Evolutionary conservation across 331 rosid species (phyloP).

Genomic region (Stylosanthes scabra): DNA sequence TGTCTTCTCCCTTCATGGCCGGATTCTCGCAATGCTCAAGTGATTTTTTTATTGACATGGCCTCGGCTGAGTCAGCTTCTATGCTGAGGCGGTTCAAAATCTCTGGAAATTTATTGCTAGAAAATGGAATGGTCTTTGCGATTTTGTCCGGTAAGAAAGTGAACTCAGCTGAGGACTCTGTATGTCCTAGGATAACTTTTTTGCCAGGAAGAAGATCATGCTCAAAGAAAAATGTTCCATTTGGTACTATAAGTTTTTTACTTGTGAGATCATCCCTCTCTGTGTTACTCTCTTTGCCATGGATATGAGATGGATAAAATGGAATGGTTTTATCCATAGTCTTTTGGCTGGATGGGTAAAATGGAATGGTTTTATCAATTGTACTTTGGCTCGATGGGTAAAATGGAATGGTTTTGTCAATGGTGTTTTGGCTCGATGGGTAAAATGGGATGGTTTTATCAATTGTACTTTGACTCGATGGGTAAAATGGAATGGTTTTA

Average conservation of each 20-base stretch:
- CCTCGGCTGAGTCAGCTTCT: constrained; percentile 20
- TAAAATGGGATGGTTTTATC: too few relatives aligned
- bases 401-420: too few relatives aligned
- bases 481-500: too few relatives aligned
- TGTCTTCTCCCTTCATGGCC: background rate
- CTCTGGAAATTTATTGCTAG: background rate
- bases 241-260: background rate
- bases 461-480: too few relatives aligned
- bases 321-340: too few relatives aligned
- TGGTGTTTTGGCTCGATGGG: too few relatives aligned
- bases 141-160: constrained; percentile 28
- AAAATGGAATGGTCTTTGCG: constrained; percentile 15
- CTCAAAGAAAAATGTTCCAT: constrained; percentile 10
- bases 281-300: too few relatives aligned
- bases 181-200: background rate
- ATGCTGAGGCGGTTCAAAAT: background rate
- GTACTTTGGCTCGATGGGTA: too few relatives aligned
- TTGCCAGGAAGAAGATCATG: constrained; percentile 9
- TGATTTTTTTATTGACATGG: constrained; percentile 23
- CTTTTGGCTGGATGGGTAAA: too few relatives aligned
- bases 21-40: constrained; percentile 38
- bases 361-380: too few relatives aligned
- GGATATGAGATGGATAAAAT: too few relatives aligned
- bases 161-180: background rate
- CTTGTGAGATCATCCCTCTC: too few relatives aligned